A percentile compares a stretch with the other conserved stretches of the same genome.
Conservation (phyloP, 345 rosid species). For the thale cress (Arabidopsis thaliana) region TAIR10.1 NC_003074.8:561501-562000, state of each 20-base stretch:
- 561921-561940: conserved; percentile 12
- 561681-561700: conserved; percentile 30
- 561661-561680: conserved; percentile 39
- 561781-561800: background rate
- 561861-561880: background rate
- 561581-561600: conserved; percentile 48
- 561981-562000: conserved; percentile 13
- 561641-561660: conserved; percentile 46
- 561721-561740: conserved; percentile 34
- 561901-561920: conserved; percentile 29
- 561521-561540: conserved; percentile 60
- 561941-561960: conserved; percentile 27
- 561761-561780: conserved; percentile 2
- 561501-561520: conserved; percentile 54
- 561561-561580: conserved; percentile 55
- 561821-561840: too few species aligned
- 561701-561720: conserved; percentile 10
- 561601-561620: conserved; percentile 51
- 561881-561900: background rate
- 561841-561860: background rate
- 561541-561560: conserved; percentile 57
- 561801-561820: background rate
- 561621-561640: conserved; percentile 54
- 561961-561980: background rate
- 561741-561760: conserved; percentile 27